Conservation (phyloP, 2,329 filamentous ascomycete genomes). For the Arachnomyces sp. region DNA sequence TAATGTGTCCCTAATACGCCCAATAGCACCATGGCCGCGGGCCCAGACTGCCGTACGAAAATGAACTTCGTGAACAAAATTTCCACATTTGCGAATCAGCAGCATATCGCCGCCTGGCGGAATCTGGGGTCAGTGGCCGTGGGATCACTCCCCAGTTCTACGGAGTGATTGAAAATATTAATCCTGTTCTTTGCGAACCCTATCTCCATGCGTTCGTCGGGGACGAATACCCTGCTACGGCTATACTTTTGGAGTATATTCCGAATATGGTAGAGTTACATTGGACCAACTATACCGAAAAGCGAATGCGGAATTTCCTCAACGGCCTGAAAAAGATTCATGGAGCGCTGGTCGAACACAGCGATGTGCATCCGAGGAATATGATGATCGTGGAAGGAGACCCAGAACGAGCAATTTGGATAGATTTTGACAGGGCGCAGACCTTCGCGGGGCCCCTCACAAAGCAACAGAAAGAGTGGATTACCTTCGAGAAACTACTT, state of each 20-base stretch:
- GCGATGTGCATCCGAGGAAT: conserved; percentile 20
- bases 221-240: conserved; percentile 15
- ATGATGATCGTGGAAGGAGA: conserved; percentile 17
- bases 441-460: conserved; percentile 18
- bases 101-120: conserved; percentile 8
- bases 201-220: conserved; percentile 6
- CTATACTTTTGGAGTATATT: conserved; percentile 22
- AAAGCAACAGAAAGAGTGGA: conserved; percentile 12
- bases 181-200: conserved; percentile 4
- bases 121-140: conserved; percentile 5
- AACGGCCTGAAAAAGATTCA: conserved; percentile 17
- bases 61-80: neutral
- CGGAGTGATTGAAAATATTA: conserved; percentile 8
- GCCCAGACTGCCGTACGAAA: conserved; percentile 3
- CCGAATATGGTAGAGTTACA: conserved; percentile 15
- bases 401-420: conserved; percentile 14
- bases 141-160: conserved; percentile 9
- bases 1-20: neutral
- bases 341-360: conserved; percentile 15
- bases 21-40: conserved; percentile 1
- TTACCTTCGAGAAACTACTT: conserved; percentile 1
- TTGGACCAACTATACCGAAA: conserved; percentile 16
- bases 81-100: conserved; percentile 7
- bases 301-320: conserved; percentile 12
- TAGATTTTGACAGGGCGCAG: conserved; percentile 20